Evolutionary conservation across 2,329 filamentous ascomycete species (phyloP), one percentile per base, ranked within the genome.

Genomic region (Fusarium haematococcum): DNA sequence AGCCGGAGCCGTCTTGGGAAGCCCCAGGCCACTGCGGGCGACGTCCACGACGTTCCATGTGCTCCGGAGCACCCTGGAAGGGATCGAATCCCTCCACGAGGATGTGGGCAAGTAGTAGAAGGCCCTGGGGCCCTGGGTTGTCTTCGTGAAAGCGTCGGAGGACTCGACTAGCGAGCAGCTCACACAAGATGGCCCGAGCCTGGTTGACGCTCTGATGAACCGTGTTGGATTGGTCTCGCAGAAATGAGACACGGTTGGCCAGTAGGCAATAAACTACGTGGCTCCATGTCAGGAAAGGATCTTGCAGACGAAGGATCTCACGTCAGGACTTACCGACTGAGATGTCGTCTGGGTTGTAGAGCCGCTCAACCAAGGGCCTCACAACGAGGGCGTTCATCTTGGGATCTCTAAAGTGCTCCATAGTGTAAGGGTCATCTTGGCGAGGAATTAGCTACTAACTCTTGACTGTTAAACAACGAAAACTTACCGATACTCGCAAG

Each of bases 31-130:
- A 85, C 61, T 85, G 84, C 5, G 80, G 76, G 8, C 81, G 79
- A 13, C 84, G 80, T 9, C 86, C 86, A 52, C 88, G 85, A 14
- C 86, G 84, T 41, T 86, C 83, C 27, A 93, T 86, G 32, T 91
- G 87, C 1, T 85, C 80, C 0, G 92, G 92, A 0, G 91, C 91
- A 59, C 91, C 91, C 76, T 94, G 91, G 71, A 94, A 94, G 1
- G 92, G 92, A 75, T 93, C 91, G 71, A 94, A 94, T 1, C 91
- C 91, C 6, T 91, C 90, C 2, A 94, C 91, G 2, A 94, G 86
- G 27, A 94, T 90, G 71, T 92, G 91, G 9, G 92, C 89, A 6
- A 94, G 85, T 3, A 91, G 83, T 1, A 94, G 83, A 2, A 94
- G 85, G 2, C 92, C 92, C 45, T 88, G 83, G 0, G 88, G 86